Conservation (phyloP, 345 rosid genomes). For the Linum lewisii region DNA sequence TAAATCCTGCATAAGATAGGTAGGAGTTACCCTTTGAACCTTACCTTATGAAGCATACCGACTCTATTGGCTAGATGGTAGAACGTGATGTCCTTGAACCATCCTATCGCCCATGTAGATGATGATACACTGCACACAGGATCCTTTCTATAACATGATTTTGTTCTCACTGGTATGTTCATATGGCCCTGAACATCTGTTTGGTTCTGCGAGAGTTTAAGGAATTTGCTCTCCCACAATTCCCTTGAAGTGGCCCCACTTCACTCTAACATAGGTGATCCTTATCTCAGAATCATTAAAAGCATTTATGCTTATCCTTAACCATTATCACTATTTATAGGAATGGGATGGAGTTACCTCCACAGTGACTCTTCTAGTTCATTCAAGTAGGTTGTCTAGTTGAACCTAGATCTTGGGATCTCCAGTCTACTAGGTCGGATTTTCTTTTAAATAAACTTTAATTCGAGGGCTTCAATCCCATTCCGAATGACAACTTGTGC, state of each 20-base stretch:
- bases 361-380: background rate
- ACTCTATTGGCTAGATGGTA: background rate
- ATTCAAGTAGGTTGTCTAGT: background rate
- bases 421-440: background rate
- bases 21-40: background rate
- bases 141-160: background rate
- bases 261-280: background rate
- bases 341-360: background rate
- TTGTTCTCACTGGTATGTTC: background rate
- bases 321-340: background rate
- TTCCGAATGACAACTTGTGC: background rate
- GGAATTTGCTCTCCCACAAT: background rate
- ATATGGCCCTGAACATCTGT: background rate
- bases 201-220: background rate
- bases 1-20: background rate
- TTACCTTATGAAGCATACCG: background rate
- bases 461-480: background rate
- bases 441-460: background rate
- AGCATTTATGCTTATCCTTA: background rate
- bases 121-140: background rate
- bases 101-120: background rate
- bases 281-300: background rate
- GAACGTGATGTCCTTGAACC: background rate
- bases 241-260: background rate
- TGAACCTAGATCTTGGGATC: conserved; percentile 1